A percentile compares a stretch with the other conserved stretches of the same genome.
phyloP scores from a whole-genome alignment of 2,329 filamentous ascomycete genomes.

The Neurospora sp. region DNA sequence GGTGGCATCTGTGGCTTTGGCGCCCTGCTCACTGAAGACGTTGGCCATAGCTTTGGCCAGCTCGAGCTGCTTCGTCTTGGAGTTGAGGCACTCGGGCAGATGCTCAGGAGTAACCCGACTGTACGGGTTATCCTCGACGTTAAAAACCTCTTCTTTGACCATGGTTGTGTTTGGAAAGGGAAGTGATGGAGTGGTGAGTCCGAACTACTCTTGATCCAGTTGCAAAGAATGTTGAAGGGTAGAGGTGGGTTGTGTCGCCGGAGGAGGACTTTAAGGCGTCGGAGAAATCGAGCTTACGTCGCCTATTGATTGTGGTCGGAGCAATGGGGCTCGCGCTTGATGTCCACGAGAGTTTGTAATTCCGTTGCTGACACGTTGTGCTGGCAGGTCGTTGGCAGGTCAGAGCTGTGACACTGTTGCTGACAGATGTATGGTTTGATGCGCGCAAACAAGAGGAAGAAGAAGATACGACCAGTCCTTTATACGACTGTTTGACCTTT shows the following conservation, averaged over 20 bases:
- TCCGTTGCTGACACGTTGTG: background rate
- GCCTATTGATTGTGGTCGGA: background rate
- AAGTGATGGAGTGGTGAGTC: background rate
- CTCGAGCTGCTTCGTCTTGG: background rate
- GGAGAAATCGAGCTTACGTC: background rate
- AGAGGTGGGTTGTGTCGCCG: background rate
- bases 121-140: background rate
- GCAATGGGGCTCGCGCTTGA: background rate
- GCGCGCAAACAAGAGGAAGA: background rate
- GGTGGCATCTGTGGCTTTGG: background rate
- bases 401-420: background rate
- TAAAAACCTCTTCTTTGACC: background rate
- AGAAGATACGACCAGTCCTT: background rate
- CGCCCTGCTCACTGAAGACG: background rate
- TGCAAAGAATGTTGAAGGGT: background rate
- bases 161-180: background rate
- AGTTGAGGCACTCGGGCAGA: background rate
- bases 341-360: background rate
- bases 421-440: background rate
- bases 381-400: background rate
- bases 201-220: background rate
- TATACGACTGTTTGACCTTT: background rate
- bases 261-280: background rate
- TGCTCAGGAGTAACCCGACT: background rate
- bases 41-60: background rate